Evolutionary conservation across 2,329 filamentous ascomycete species (phyloP), one percentile per base, ranked within the genome.

Genomic region (Parascedosporium putredinis): DNA sequence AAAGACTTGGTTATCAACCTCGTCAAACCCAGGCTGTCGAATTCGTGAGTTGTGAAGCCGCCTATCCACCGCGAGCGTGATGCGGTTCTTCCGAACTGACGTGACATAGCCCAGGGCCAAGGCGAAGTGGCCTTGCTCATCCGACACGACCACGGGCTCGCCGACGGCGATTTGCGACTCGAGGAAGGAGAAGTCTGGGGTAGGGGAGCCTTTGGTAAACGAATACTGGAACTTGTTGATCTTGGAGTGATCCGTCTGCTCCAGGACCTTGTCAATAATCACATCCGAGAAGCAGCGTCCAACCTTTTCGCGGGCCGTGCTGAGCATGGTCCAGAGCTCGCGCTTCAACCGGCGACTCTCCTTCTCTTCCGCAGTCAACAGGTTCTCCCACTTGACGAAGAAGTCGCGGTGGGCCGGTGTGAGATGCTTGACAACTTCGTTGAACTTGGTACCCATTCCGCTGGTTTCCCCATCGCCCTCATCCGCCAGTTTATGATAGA

Each of bases 261-360:
- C 83, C 22, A 53, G 29, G 51, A 54, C 54, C 14, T 50, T 42
- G 38, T 54, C 34, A 55, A 98, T 84, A 31, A 93, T 74, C 16
- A 98, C 83, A 57, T 91, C 84, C 8, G 87, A 81, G 63, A 97
- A 97, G 64, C 93, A 97, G 50, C 91, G 80, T 2, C 90, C 90
- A 8, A 91, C 74, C 59, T 85, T 86, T 64, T 98, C 89, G 44
- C 93, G 83, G 62, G 97, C 88, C 1, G 72, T 74, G 62, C 93
- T 96, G 20, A 90, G 70, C 86, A 98, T 94, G 0, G 90, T 96
- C 93, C 93, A 98, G 2, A 98, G 71, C 62, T 98, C 93, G 55
- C 89, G 77, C 54, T 89, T 82, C 55, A 89, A 84, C 59, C 86
- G 94, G 62, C 93, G 84, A 60, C 86, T 81, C 59, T 95, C 89